These are phyloP conservation scores for Tulasnella calospora DNA, from an alignment of 768 basidiomycete genomes.

Conservation along the genomic window DNA sequence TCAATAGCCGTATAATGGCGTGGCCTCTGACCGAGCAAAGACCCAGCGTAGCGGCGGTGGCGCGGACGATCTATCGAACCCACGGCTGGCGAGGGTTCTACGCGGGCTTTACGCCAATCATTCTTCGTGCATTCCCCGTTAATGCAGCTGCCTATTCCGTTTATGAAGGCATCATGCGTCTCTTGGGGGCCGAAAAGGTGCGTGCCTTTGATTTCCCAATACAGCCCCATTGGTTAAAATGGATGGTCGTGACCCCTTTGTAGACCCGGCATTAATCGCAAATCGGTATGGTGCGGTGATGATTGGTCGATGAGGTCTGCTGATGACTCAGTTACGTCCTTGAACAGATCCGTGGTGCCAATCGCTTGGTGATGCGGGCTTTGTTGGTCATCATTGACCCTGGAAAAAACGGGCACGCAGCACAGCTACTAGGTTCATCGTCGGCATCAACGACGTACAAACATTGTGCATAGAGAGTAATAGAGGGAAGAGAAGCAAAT, in stretches of 20 bases:
- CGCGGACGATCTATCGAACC: constrained; percentile 49
- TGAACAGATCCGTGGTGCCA: not conserved
- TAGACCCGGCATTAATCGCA: constrained; percentile 12
- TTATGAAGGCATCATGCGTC: constrained; percentile 67
- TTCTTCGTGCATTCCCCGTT: constrained; percentile 69
- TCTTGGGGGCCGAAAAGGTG: constrained; percentile 63
- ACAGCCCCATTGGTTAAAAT: not conserved
- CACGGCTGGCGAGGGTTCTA: constrained; percentile 56
- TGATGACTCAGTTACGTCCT: constrained; percentile 8
- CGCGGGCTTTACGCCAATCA: constrained; percentile 61
- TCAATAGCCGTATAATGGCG: constrained; percentile 59
- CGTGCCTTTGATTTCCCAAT: constrained; percentile 2
- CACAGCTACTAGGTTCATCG: not conserved
- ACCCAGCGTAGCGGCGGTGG: constrained; percentile 50
- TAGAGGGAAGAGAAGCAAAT: constrained; percentile 10
- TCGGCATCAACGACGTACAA: not conserved
- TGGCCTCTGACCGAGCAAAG: constrained; percentile 40
- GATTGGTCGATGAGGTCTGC: not conserved
- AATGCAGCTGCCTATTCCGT: constrained; percentile 77
- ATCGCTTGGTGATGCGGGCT: not conserved
- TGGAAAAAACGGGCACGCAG: not conserved
- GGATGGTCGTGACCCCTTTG: not conserved
- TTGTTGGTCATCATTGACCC: not conserved
- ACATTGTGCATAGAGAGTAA: constrained; percentile 6
- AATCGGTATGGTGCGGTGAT: constrained; percentile 1